These are phyloP conservation scores for Fusarium paranaense DNA, from an alignment of 2,329 filamentous ascomycete species.

Conservation along the genomic window DNA sequence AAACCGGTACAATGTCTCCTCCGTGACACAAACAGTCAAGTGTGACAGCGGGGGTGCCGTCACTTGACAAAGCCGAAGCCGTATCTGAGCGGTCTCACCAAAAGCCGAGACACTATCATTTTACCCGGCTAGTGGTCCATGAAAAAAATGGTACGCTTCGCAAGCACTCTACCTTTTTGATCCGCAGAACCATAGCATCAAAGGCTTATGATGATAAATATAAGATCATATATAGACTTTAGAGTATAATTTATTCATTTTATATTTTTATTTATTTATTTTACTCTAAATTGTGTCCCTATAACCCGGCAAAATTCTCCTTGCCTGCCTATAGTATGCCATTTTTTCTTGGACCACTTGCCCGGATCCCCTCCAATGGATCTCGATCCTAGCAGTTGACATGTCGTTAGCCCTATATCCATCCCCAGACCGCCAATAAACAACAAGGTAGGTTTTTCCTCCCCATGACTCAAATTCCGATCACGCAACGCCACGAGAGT, in stretches of 20 bases:
- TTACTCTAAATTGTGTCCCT: too few species aligned
- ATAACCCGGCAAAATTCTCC: too few species aligned
- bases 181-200: too few species aligned
- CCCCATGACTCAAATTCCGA: conserved; percentile 13
- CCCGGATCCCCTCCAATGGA: neutral
- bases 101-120: neutral
- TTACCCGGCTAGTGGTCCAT: too few species aligned
- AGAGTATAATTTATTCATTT: too few species aligned
- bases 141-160: too few species aligned
- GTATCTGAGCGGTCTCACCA: neutral
- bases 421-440: neutral
- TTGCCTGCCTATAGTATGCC: too few species aligned
- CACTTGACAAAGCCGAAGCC: neutral
- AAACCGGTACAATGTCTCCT: neutral
- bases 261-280: too few species aligned
- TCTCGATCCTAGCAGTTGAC: neutral
- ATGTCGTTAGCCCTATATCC: neutral
- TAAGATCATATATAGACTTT: too few species aligned
- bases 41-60: neutral
- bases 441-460: neutral
- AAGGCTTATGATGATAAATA: too few species aligned
- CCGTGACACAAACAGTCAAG: neutral
- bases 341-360: too few species aligned
- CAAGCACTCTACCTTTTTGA: neutral
- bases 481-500: conserved; percentile 28